These are phyloP conservation scores for Candida pseudoviswanathii DNA, from an alignment of 1,139 yeast genomes.

Conservation along the genomic window DNA sequence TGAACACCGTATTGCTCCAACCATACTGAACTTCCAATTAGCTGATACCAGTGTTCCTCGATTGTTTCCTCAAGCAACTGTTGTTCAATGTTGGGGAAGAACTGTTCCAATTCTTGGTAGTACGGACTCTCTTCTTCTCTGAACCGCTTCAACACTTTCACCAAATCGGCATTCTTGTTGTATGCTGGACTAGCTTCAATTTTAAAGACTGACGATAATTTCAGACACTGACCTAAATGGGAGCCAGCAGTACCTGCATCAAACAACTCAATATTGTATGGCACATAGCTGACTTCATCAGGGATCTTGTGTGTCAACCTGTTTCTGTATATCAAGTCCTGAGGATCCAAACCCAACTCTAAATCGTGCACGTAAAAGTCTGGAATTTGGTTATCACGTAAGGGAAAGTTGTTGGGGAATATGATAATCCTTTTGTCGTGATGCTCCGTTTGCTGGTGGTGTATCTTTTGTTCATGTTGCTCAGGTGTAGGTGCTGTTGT, in stretches of 20 bases:
- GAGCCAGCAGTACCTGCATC: background rate
- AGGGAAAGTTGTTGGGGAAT: slow-evolving; percentile 2
- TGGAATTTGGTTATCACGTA: background rate
- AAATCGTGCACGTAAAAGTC: background rate
- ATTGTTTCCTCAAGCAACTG: slow-evolving; percentile 30
- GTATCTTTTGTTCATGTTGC: background rate
- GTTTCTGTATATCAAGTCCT: slow-evolving; percentile 4
- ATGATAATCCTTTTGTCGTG: slow-evolving; percentile 1
- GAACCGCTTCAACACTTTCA: slow-evolving; percentile 15
- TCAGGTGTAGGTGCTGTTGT: background rate
- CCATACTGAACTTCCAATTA: slow-evolving; percentile 46
- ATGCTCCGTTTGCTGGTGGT: background rate
- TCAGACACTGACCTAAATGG: background rate
- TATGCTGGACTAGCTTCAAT: slow-evolving; percentile 1
- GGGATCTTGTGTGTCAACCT: slow-evolving; percentile 2
- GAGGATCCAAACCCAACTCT: slow-evolving; percentile 4
- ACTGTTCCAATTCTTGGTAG: slow-evolving; percentile 27
- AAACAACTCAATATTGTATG: slow-evolving; percentile 2
- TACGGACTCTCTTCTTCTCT: slow-evolving; percentile 20
- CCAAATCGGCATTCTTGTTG: slow-evolving; percentile 14
- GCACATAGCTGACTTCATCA: background rate
- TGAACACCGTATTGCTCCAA: slow-evolving; percentile 43
- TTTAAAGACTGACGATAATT: background rate
- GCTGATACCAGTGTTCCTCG: slow-evolving; percentile 36
- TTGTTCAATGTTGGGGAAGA: slow-evolving; percentile 26